phyloP scores from a whole-genome alignment of 441 rosid species.

The Daphne laureola region DNA sequence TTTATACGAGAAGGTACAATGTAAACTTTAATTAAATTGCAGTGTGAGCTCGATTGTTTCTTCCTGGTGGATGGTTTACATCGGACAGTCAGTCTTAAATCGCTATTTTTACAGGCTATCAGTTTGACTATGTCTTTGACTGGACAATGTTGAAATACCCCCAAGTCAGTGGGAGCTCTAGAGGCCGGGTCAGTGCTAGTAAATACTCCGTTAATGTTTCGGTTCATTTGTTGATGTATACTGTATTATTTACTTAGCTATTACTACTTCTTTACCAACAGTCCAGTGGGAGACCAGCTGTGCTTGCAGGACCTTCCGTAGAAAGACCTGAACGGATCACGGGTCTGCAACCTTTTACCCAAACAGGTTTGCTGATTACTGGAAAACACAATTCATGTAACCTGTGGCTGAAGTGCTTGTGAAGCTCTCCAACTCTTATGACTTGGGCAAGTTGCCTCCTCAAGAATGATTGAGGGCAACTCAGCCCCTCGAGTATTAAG shows the following conservation, averaged over 20 bases:
- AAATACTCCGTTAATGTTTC: slow-evolving; percentile 1
- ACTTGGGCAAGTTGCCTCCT: too few species aligned
- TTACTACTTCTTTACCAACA: slow-evolving; percentile 26
- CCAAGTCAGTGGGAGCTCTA: slow-evolving; percentile 68
- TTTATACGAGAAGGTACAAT: slow-evolving; percentile 93
- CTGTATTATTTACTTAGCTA: slow-evolving; percentile 8
- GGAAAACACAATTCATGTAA: background rate
- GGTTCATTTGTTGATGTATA: slow-evolving; percentile 5
- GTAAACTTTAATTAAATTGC: too few species aligned
- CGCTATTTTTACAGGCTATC: slow-evolving; percentile 63
- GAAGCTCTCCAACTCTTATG: too few species aligned
- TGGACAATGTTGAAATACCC: slow-evolving; percentile 97
- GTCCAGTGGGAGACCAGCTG: slow-evolving; percentile 47
- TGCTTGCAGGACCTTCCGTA: slow-evolving; percentile 48
- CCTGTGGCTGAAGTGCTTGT: background rate
- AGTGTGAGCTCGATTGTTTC: too few species aligned
- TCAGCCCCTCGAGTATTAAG: too few species aligned
- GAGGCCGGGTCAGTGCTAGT: slow-evolving; percentile 56
- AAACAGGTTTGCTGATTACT: slow-evolving; percentile 2
- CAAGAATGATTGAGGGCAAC: too few species aligned
- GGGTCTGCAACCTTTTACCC: slow-evolving; percentile 30
- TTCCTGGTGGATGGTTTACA: background rate
- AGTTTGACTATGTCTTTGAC: slow-evolving; percentile 92
- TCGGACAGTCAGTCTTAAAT: slow-evolving; percentile 6
- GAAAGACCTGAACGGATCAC: slow-evolving; percentile 58